Conservation (phyloP, 805 yeast genomes). For the Naumovozyma dairenensis region DNA sequence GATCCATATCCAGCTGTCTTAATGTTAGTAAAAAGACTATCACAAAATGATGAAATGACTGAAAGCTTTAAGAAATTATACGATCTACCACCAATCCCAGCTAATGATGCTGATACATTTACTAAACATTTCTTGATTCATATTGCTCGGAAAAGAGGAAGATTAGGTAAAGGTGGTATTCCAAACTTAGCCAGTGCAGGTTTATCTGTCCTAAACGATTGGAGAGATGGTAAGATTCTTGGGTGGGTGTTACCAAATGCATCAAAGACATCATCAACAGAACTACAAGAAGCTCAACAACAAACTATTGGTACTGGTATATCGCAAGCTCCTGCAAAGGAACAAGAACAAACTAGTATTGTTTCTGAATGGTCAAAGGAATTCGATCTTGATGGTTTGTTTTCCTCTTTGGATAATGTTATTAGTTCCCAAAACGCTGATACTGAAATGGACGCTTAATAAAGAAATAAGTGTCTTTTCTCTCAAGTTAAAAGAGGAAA, state of each 20-base stretch:
- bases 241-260: slow-evolving; percentile 82
- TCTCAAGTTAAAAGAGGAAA: neutral
- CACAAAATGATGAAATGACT: slow-evolving; percentile 68
- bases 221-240: slow-evolving; percentile 92
- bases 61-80: slow-evolving; percentile 65
- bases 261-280: slow-evolving; percentile 31
- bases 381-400: slow-evolving; percentile 80
- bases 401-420: slow-evolving; percentile 35
- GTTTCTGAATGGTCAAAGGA: slow-evolving; percentile 91
- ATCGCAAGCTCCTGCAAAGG: slow-evolving; percentile 33
- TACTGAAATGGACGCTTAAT: slow-evolving; percentile 7
- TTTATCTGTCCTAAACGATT: slow-evolving; percentile 71
- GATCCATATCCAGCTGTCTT: slow-evolving; percentile 82
- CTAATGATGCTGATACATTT: slow-evolving; percentile 61
- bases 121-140: slow-evolving; percentile 83
- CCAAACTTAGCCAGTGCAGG: slow-evolving; percentile 88
- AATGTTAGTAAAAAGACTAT: slow-evolving; percentile 62
- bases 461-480: neutral
- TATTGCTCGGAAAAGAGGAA: slow-evolving; percentile 85
- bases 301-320: slow-evolving; percentile 26
- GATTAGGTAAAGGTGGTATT: slow-evolving; percentile 86
- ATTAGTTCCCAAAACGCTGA: slow-evolving; percentile 21
- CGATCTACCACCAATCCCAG: slow-evolving; percentile 71
- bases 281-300: slow-evolving; percentile 18
- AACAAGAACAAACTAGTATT: slow-evolving; percentile 56